Evolutionary conservation across 495 filamentous ascomycete species (phyloP).

Genomic region (Tetracladium setigerum): DNA sequence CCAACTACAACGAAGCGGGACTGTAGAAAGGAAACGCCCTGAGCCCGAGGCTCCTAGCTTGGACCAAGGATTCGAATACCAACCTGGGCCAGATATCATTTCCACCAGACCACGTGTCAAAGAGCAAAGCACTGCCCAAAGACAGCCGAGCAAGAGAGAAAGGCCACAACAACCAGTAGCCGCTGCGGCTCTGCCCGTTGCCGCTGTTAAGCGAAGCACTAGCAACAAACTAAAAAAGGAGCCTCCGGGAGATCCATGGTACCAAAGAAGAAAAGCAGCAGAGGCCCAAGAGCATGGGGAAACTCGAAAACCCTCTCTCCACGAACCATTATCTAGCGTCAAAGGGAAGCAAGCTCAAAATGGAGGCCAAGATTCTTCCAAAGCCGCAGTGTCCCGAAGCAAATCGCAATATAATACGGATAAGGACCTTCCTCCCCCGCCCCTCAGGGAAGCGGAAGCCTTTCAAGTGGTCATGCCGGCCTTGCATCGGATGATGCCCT

Average conservation of each 20-base stretch:
- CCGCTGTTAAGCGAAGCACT: slow-evolving; percentile 10
- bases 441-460: background rate
- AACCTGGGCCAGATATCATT: background rate
- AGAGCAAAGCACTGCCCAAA: background rate
- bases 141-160: slow-evolving; percentile 12
- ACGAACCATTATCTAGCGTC: background rate
- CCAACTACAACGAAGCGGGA: slow-evolving; percentile 18
- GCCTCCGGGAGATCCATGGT: slow-evolving; percentile 18
- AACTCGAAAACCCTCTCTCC: slow-evolving; percentile 3
- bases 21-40: slow-evolving; percentile 10
- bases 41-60: background rate
- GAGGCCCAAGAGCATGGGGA: slow-evolving; percentile 10
- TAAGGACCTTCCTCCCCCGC: slow-evolving; percentile 13
- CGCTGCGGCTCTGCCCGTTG: slow-evolving; percentile 6
- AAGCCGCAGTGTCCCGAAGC: slow-evolving; percentile 11
- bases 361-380: background rate
- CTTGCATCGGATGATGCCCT: slow-evolving; percentile 7
- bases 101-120: background rate
- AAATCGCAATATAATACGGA: slow-evolving; percentile 10
- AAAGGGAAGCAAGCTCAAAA: background rate
- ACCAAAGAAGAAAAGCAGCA: slow-evolving; percentile 4
- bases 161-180: slow-evolving; percentile 10
- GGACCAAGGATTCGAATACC: slow-evolving; percentile 10
- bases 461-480: background rate
- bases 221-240: slow-evolving; percentile 23